These are phyloP conservation scores for Leishmania tropica DNA, from an alignment of 208 protist genomes.

Conservation along the genomic window DNA sequence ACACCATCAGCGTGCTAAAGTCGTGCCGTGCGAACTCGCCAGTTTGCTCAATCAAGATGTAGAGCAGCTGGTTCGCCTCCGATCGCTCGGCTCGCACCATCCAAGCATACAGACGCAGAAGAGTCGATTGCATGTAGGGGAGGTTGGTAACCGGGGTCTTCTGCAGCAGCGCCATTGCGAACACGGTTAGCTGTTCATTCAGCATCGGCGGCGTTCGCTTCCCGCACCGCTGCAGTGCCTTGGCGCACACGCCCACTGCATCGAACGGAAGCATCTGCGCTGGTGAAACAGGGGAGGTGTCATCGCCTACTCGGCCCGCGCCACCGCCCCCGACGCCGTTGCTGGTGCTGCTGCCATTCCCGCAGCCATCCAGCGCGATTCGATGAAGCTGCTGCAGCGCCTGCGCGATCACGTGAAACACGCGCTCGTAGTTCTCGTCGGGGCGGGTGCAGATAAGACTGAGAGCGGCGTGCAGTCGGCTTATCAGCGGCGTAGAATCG, in stretches of 20 bases:
- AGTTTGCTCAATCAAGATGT: conserved; percentile 58
- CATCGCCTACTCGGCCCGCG: background rate
- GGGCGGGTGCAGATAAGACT: conserved; percentile 39
- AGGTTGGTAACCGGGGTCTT: conserved; percentile 34
- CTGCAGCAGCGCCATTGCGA: conserved; percentile 49
- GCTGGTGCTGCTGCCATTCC: background rate
- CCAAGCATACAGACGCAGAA: conserved; percentile 82
- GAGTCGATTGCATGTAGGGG: conserved; percentile 29
- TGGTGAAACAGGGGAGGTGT: background rate
- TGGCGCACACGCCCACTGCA: conserved; percentile 56
- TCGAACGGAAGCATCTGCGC: conserved; percentile 9
- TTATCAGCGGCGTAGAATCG: conserved; percentile 4
- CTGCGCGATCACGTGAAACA: conserved; percentile 55
- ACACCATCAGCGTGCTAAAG: conserved; percentile 57
- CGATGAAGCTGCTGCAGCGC: conserved; percentile 37
- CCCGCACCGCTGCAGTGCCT: conserved; percentile 75
- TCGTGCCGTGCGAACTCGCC: conserved; percentile 49
- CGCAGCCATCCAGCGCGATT: background rate
- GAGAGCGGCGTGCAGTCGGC: conserved; percentile 46
- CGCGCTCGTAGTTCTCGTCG: conserved; percentile 81
- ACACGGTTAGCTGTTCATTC: conserved; percentile 56
- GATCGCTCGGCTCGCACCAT: conserved; percentile 69
- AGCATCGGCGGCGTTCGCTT: conserved; percentile 59
- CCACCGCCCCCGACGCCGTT: background rate
- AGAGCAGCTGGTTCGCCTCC: conserved; percentile 59